Evolutionary conservation across 2,329 filamentous ascomycete species (phyloP), one percentile per base, ranked within the genome.

Genomic region (Hypoxylon sp.): DNA sequence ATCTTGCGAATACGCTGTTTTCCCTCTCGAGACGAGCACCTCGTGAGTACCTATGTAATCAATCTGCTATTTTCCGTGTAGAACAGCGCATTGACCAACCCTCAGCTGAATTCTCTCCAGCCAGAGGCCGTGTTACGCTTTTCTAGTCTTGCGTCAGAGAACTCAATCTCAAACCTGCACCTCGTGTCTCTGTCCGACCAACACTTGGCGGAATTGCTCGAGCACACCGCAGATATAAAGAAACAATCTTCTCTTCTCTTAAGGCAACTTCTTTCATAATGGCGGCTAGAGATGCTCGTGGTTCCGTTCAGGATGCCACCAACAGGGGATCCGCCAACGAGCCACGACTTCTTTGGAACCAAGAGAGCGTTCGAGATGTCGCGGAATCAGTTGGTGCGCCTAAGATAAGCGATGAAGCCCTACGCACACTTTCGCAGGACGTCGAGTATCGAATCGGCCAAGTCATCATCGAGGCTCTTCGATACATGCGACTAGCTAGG

Each of bases 371-470:
- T 75, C 91, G 91, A 75, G 96, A 99, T 80, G 95, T 98, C 68
- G 95, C 96, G 73, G 96, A 99, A 81, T 97, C 96, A 1, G 93
- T 98, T 53, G 96, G 96, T 64, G 95, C 99, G 75, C 85, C 88
- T 74, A 87, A 89, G 61, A 86, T 98, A 49, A 90, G 89, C 78
- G 93, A 97, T 67, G 95, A 98, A 69, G 92, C 96, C 22, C 89
- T 95, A 50, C 93, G 96, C 69, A 91, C 93, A 64, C 88, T 99
- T 49, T 91, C 94, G 8, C 93, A 97, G 79, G 96, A 99, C 78
- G 94, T 98, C 72, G 96, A 99, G 82, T 99, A 96, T 79, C 92
- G 96, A 67, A 89, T 99, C 74, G 92, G 93, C 50, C 95, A 98
- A 81, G 93, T 98, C 71, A 90, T 99, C 71, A 92, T 97, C 75